Evolutionary conservation across 306 rosid genomes (phyloP), one percentile per base, ranked within the genome.

Genomic region (Fragaria vesca): DNA sequence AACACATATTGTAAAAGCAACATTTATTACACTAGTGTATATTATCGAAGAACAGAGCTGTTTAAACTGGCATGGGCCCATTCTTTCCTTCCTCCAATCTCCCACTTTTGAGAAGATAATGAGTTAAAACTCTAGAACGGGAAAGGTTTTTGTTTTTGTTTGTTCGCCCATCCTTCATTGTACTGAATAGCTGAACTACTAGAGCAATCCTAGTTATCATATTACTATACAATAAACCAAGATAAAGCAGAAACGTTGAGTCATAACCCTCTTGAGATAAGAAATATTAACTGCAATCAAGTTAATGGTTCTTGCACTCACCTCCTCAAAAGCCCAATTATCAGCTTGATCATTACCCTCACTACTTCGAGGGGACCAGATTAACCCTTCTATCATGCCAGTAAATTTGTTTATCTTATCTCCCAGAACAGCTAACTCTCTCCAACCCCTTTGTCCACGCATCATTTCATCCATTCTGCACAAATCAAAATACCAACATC

Each of bases 361-460:
- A 80, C 86, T 88, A 83, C 93, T 76, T 81, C 88, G 82, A 9
- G 99, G 97, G 58, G 97, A 95, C 99, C 97, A 95, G 85, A 95
- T 89, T 77, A 91, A 84, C 87, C 97, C 97, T 87, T 95, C 97
- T 81, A 95, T 89, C 97, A 93, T 95, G 78, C 97, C 97, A 81
- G 94, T 87, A 66, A 95, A 87, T 90, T 93, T 95, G 87, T 89
- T 93, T 50, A 93, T 72, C 87, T 91, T 95, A 85, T 91, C 99
- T 43, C 99, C 99, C 89, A 95, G 82, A 81, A 87, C 70, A 73
- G 99, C 91, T 68, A 95, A 86, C 85, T 95, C 99, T 74, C 97
- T 88, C 99, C 99, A 95, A 54, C 99, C 99, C 90, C 93, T 91
- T 86, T 95, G 99, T 75, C 97, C 99, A 24, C 94, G 90, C 99